Conservation (phyloP, 148 eudicot species). For the Simmondsia chinensis region DNA sequence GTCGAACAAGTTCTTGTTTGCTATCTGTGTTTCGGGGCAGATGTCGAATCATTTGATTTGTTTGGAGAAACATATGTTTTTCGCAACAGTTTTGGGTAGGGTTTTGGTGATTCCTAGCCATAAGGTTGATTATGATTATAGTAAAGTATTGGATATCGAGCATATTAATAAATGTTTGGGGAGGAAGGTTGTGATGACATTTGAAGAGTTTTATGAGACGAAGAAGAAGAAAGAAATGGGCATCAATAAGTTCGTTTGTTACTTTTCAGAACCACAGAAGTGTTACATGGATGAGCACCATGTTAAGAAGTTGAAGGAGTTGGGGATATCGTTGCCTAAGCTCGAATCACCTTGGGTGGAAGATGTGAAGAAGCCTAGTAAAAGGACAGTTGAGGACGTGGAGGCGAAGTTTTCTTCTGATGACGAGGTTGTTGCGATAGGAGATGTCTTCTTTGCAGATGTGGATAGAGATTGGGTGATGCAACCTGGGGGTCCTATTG, state of each 20-base stretch:
- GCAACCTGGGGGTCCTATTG: conserved; percentile 98
- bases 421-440: conserved; percentile 78
- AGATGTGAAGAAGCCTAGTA: conserved; percentile 72
- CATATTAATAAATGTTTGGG: conserved; percentile 86
- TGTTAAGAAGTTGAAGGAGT: conserved; percentile 73
- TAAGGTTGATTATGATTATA: conserved; percentile 73
- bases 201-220: conserved; percentile 62
- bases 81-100: conserved; percentile 72
- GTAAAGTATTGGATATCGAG: conserved; percentile 65
- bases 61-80: conserved; percentile 96
- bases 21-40: conserved; percentile 81
- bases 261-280: conserved; percentile 52
- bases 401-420: conserved; percentile 55
- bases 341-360: conserved; percentile 83
- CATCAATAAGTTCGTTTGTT: conserved; percentile 75
- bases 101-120: conserved; percentile 80
- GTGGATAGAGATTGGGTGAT: conserved; percentile 85
- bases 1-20: conserved; percentile 61
- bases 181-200: conserved; percentile 72
- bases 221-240: conserved; percentile 58
- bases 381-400: conserved; percentile 57
- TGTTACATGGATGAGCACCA: conserved; percentile 81
- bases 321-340: conserved; percentile 74
- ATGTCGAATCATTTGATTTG: conserved; percentile 97
- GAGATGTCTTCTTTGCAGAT: conserved; percentile 92